Conservation (phyloP, 2,329 filamentous ascomycete species). For the Trichophyton verrucosum region DNA sequence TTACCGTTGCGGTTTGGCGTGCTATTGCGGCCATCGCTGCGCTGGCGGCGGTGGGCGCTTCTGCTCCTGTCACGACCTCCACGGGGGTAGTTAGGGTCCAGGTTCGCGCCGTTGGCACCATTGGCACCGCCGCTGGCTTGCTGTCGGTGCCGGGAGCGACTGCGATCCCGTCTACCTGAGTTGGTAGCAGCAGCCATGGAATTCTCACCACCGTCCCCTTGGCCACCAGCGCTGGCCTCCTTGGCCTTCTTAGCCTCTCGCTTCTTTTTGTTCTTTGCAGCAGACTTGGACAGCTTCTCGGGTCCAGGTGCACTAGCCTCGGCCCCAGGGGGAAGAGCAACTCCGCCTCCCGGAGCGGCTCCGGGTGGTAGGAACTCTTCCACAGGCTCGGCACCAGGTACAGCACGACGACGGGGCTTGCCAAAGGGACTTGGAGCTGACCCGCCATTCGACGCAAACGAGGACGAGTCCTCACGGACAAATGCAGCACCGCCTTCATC, state of each 20-base stretch:
- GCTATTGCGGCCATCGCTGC: conserved; percentile 15
- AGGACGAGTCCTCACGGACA: conserved; percentile 61
- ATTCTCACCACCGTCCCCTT: conserved; percentile 25
- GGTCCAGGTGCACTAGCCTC: conserved; percentile 37
- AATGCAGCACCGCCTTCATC: conserved; percentile 91
- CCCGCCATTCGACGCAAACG: conserved; percentile 18
- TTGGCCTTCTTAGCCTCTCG: conserved; percentile 83
- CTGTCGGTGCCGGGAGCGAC: conserved; percentile 31
- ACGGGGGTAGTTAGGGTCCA: conserved; percentile 18
- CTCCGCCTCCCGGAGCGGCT: conserved; percentile 54
- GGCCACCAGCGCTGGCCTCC: conserved; percentile 37
- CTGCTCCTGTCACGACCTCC: conserved; percentile 21
- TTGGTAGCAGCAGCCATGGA: conserved; percentile 27
- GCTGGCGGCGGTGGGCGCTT: conserved; percentile 19
- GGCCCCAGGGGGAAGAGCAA: conserved; percentile 52
- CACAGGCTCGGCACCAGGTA: conserved; percentile 73
- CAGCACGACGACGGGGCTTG: conserved; percentile 56
- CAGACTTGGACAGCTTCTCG: conserved; percentile 67
- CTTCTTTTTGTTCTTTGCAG: conserved; percentile 98
- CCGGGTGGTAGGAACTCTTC: conserved; percentile 54
- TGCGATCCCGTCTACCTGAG: conserved; percentile 49
- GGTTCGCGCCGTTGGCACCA: conserved; percentile 18
- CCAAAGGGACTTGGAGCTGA: conserved; percentile 64
- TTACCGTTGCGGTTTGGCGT: conserved; percentile 4
- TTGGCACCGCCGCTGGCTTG: conserved; percentile 27